These are phyloP conservation scores for Boletus subluridellus DNA, from an alignment of 1,284 basidiomycete genomes.

Conservation along the genomic window DNA sequence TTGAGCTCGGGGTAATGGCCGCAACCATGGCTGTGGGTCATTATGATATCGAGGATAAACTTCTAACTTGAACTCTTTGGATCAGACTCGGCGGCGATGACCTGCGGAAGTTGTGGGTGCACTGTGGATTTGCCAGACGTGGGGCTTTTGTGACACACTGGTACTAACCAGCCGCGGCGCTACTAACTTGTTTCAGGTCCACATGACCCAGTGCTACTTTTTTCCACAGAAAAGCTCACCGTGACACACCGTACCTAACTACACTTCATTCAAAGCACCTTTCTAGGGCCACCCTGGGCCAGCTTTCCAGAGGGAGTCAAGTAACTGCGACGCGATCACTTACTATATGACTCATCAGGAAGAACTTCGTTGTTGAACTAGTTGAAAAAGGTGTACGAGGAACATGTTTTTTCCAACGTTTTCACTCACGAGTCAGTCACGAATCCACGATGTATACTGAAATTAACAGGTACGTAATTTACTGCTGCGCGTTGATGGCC, in stretches of 20 bases:
- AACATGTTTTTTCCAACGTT: not conserved
- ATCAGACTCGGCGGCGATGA: not conserved
- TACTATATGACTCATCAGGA: no score
- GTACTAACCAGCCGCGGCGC: no score
- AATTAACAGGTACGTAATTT: no score
- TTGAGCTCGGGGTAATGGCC: conserved; percentile 61
- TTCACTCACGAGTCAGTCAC: no score
- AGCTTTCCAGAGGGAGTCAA: not conserved
- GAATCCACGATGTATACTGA: no score
- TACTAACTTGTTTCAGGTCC: no score
- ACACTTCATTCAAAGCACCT: not conserved
- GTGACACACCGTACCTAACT: no score
- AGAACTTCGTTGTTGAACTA: no score
- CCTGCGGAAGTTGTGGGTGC: not conserved
- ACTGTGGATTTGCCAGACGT: no score
- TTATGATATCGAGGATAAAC: conserved; percentile 3
- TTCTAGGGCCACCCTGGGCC: not conserved
- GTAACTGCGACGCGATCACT: not conserved
- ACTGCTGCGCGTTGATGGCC: not conserved
- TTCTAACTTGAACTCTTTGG: not conserved
- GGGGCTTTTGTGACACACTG: not conserved
- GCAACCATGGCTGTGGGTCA: conserved; percentile 19
- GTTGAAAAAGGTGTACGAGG: not conserved
- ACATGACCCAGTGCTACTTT: not conserved
- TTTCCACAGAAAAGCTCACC: not conserved